These are phyloP conservation scores for Aegilops umbellulata DNA, from an alignment of 176 grass and related monocot species.

Conservation along the genomic window DNA sequence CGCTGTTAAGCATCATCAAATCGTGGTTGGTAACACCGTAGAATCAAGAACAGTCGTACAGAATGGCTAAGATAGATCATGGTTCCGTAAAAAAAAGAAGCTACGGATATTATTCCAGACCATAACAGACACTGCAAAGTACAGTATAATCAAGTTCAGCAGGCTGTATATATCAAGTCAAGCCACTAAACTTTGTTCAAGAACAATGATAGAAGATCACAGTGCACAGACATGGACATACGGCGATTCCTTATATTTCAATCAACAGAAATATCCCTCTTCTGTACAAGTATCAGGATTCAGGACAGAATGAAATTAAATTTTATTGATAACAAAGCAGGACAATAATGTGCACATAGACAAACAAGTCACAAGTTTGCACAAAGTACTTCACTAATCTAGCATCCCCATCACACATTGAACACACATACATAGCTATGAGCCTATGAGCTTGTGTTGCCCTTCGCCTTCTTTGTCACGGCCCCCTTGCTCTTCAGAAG, in stretches of 20 bases:
- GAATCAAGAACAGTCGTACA: slow-evolving; percentile 23
- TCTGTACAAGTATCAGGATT: background rate
- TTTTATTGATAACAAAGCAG: slow-evolving; percentile 2
- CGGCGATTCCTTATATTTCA: background rate
- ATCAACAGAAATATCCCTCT: background rate
- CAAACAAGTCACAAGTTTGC: background rate
- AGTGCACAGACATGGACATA: background rate
- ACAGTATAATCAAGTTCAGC: background rate
- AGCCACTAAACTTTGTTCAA: too few relatives aligned
- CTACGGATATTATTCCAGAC: too few relatives aligned
- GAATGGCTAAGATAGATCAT: background rate
- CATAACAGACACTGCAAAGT: too few relatives aligned
- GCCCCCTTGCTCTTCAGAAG: slow-evolving; percentile 47
- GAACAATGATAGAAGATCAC: background rate
- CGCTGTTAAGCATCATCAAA: slow-evolving; percentile 21
- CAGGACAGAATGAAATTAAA: background rate
- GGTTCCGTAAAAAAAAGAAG: slow-evolving; percentile 3
- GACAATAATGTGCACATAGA: background rate
- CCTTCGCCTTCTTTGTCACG: slow-evolving; percentile 33
- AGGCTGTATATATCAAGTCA: background rate
- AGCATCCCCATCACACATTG: background rate
- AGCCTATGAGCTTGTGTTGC: slow-evolving; percentile 26
- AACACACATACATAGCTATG: slow-evolving; percentile 34
- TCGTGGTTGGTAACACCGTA: background rate
- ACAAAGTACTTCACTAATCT: background rate